Base-by-base conservation (phyloP, 257 asterid species). In the Solanum chiquidenum region DNA sequence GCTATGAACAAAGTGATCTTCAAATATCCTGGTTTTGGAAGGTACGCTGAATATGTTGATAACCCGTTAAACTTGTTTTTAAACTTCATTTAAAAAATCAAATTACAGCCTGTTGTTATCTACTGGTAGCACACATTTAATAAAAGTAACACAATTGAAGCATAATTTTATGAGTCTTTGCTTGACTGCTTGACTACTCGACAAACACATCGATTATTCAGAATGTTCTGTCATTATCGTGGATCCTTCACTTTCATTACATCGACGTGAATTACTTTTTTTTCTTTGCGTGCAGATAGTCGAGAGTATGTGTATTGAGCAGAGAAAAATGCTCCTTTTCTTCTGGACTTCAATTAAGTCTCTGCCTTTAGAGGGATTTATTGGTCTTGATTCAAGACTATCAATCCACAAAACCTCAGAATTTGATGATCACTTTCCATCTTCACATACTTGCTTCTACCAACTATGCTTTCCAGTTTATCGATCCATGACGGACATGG, bases 11-110 rank as follows among this genome's bases (percentile, higher is more conserved):
- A 89, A 93, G 93, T 5, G 98, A 97, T 88, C 89, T 88, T 69
- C 98, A 94, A 93, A 94, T 97, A 88, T 87, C 91, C 75, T 96
- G 98, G 99, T 96, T 97, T 89, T 97, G 99, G 98, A 90, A 95
- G 98, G 98, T 95, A 92, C 13, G 87, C 6, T n/a, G 16, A 64
- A 64, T 64, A 64, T 10, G 31, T 69, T 27, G 27, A 18, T 34
- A 34, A 20, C 25, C 9, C 0, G 7, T 34, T 73, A 20, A 9
- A 34, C 27, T 34, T 34, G 14, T 4, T 6, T 3, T 21, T 33
- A 31, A 14, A 71, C 37, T 71, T 71, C 4, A 71, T 14, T 16
- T 71, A 14, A 11, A 27, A 7, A 31, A 4, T 14, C n/a, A 1
- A 71, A 31, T n/a, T 71, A 14, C 1, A 12, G 0, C 72, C 13